phyloP scores from a whole-genome alignment of 306 rosid genomes.

The Inga laurina region DNA sequence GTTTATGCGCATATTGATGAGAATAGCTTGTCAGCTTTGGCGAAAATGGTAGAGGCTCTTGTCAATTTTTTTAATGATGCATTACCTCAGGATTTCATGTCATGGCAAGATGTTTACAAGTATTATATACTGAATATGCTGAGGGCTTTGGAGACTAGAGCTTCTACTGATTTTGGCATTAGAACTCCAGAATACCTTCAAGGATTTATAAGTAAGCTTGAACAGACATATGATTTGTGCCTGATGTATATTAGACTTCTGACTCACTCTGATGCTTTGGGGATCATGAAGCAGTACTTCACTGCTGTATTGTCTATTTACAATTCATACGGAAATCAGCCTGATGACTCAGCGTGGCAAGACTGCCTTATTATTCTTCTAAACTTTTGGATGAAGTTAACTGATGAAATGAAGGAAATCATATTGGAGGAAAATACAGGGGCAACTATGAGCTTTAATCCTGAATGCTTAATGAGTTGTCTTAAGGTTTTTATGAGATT shows the following conservation, averaged over 20 bases:
- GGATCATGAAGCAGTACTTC: conserved; percentile 74
- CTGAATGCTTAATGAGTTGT: conserved; percentile 67
- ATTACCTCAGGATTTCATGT: conserved; percentile 70
- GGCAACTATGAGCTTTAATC: conserved; percentile 48
- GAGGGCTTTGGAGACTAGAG: conserved; percentile 59
- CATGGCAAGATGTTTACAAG: conserved; percentile 86
- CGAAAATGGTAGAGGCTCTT: conserved; percentile 77
- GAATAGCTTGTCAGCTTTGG: conserved; percentile 72
- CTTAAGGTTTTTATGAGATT: conserved; percentile 75
- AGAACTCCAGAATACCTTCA: conserved; percentile 77
- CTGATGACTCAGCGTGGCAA: conserved; percentile 90
- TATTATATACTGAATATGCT: conserved; percentile 59
- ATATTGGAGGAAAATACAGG: conserved; percentile 45
- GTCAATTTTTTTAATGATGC: conserved; percentile 50
- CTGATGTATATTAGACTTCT: conserved; percentile 58
- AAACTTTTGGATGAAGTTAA: conserved; percentile 79
- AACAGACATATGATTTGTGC: conserved; percentile 69
- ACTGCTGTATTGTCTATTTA: conserved; percentile 60
- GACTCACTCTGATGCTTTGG: conserved; percentile 73
- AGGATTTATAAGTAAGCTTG: conserved; percentile 72
- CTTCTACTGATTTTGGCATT: conserved; percentile 45
- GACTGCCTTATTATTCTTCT: conserved; percentile 84
- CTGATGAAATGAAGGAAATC: conserved; percentile 78
- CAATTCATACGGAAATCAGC: conserved; percentile 57
- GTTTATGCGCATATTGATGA: conserved; percentile 66